phyloP scores from a whole-genome alignment of 768 basidiomycete species.

The Crepidotus variabilis region DNA sequence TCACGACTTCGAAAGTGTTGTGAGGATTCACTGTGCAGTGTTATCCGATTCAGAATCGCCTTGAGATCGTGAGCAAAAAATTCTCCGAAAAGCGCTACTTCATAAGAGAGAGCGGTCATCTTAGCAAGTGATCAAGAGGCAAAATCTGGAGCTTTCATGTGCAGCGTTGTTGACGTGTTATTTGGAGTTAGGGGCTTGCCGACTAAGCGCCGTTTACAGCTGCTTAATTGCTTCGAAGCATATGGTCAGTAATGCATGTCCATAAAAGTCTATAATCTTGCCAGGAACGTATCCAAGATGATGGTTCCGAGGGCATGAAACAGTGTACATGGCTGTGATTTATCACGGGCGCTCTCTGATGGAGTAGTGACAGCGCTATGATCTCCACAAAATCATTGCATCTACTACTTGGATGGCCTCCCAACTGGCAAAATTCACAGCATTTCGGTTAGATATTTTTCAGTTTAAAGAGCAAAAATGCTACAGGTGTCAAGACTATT shows the following conservation, averaged over 20 bases:
- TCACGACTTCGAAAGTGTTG: constrained; percentile 71
- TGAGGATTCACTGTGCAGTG: constrained; percentile 77
- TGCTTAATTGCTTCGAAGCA: background rate
- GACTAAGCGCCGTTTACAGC: background rate
- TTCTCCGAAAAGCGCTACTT: constrained; percentile 80
- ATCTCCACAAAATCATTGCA: too few species aligned
- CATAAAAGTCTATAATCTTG: too few species aligned
- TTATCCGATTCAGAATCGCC: constrained; percentile 75
- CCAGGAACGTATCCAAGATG: too few species aligned
- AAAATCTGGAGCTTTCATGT: background rate
- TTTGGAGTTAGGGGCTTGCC: background rate
- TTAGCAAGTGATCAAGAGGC: background rate
- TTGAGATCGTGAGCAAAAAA: constrained; percentile 76
- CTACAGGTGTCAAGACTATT: too few species aligned
- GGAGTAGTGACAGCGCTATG: too few species aligned
- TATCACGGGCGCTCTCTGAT: too few species aligned
- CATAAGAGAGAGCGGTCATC: constrained; percentile 64
- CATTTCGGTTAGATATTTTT: too few species aligned
- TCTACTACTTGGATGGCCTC: too few species aligned
- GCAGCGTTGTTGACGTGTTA: background rate
- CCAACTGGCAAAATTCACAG: too few species aligned
- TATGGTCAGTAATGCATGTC: background rate
- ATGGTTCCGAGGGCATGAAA: too few species aligned
- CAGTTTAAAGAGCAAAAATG: too few species aligned
- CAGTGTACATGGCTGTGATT: too few species aligned